Base-by-base conservation (phyloP, 2,329 filamentous ascomycete genomes). In the Zasmidium angulare region DNA sequence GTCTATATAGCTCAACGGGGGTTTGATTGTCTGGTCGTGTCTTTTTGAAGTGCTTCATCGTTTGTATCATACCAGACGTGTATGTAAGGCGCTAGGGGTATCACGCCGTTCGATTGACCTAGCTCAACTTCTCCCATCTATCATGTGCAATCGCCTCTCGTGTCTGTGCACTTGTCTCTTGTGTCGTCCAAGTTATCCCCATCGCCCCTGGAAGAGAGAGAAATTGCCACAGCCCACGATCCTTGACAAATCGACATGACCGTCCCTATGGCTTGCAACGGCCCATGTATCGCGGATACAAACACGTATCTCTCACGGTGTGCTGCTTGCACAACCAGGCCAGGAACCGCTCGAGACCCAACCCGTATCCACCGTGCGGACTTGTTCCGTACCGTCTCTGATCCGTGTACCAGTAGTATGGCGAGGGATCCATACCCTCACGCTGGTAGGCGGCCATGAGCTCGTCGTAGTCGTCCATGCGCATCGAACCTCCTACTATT, bases 361-460 rank as follows among this genome's bases (percentile, higher is more conserved):
- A 83, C 55, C 93, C 93, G 75, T 96, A 98, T 56, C 93, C 93
- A 64, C 92, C 92, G 77, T 98, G 93, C 24, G 92, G 91, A 48
- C 89, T 92, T 56, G 89, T 92, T 57, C 95, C 95, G 73, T 98
- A 96, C 77, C 89, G 91, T 29, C 68, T 56, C 53, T 63, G 61
- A 50, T 97, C 95, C 29, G 92, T 96, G 81, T 98, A 99, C 95
- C 95, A 99, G 83, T 96, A 98, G 80, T 98, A 98, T 49, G 89
- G 87, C 68, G 84, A 85, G 20, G 92, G 86, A 69, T 90, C 86
- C 75, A 98, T 96, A 46, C 88, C 89, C 78, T 97, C 89, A 63
- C 89, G 86, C 77, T 91, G 86, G 75, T 96, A 99, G 0, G 91
- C 95, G 22, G 83, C 87, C 82, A 97, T 87, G 66, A 97, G 80